Percentiles rank a stretch among this genome's conserved stretches.
Evolutionary conservation across 2,329 filamentous ascomycete genomes (phyloP).

Genomic region (Alternaria longipes): DNA sequence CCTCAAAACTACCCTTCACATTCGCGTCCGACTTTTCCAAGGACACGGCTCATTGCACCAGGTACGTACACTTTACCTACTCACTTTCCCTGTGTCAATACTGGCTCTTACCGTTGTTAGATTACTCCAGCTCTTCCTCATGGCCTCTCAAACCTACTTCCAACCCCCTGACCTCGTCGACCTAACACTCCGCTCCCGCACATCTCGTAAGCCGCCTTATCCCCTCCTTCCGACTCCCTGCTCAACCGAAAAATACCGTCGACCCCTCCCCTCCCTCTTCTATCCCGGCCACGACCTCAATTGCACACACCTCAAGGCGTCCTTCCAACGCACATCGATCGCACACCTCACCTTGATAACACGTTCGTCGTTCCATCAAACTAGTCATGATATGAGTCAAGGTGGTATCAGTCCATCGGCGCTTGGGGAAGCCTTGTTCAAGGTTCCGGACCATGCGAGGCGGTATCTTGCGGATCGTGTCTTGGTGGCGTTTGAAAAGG

Average conservation of each 20-base stretch:
- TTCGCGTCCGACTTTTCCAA: constrained; percentile 21
- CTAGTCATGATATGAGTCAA: background rate
- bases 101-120: background rate
- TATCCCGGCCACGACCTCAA: background rate
- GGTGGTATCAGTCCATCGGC: background rate
- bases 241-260: background rate
- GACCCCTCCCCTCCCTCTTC: background rate
- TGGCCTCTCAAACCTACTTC: constrained; percentile 31
- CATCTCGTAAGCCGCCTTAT: constrained; percentile 25
- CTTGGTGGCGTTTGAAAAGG: constrained; percentile 19
- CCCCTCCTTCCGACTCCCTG: constrained; percentile 14
- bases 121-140: constrained; percentile 31
- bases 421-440: background rate
- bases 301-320: background rate
- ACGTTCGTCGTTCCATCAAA: constrained; percentile 1
- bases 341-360: background rate
- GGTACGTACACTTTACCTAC: background rate
- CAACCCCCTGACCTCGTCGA: constrained; percentile 40
- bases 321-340: background rate
- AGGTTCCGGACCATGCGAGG: constrained; percentile 13
- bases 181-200: constrained; percentile 26
- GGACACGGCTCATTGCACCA: constrained; percentile 7
- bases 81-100: background rate
- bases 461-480: constrained; percentile 14
- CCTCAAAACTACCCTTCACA: constrained; percentile 29